Evolutionary conservation across 345 rosid species (phyloP).

Genomic region (Linum usitatissimum): DNA sequence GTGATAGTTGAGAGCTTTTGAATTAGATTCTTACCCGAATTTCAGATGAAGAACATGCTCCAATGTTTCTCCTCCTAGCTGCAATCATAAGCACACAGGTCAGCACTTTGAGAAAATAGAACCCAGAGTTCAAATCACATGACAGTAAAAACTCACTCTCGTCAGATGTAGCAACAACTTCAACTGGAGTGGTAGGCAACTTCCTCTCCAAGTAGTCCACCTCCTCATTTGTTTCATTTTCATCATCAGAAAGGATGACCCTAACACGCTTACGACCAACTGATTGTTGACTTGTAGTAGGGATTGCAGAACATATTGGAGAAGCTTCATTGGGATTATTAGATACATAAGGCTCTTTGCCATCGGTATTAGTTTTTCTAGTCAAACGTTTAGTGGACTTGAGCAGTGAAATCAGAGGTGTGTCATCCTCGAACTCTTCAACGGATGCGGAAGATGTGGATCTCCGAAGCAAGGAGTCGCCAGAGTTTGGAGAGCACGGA

Average conservation of each 20-base stretch:
- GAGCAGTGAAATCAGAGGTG: constrained; percentile 53
- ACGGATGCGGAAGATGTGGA: constrained; percentile 25
- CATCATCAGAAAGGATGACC: constrained; percentile 77
- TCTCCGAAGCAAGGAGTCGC: constrained; percentile 27
- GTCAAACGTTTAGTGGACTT: constrained; percentile 28
- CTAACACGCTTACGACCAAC: constrained; percentile 60
- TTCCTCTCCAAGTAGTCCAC: constrained; percentile 24
- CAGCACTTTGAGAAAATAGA: constrained; percentile 10
- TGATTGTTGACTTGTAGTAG: constrained; percentile 35
- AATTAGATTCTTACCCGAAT: constrained; percentile 25
- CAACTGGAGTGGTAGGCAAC: constrained; percentile 15
- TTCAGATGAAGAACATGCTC: constrained; percentile 13
- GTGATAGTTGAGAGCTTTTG: constrained; percentile 4
- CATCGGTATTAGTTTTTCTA: constrained; percentile 20
- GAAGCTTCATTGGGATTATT: constrained; percentile 20
- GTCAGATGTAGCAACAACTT: constrained; percentile 42
- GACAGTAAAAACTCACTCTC: constrained; percentile 33
- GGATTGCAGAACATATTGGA: constrained; percentile 28
- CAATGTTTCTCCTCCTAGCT: constrained; percentile 21
- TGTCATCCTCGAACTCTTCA: constrained; percentile 44
- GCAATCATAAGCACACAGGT: constrained; percentile 17
- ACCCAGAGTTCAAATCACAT: constrained; percentile 7
- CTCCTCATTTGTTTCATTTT: constrained; percentile 44
- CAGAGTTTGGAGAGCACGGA: constrained; percentile 26
- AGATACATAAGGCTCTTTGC: constrained; percentile 22